phyloP scores from a whole-genome alignment of 495 filamentous ascomycete species.

The Neurospora discreta region DNA sequence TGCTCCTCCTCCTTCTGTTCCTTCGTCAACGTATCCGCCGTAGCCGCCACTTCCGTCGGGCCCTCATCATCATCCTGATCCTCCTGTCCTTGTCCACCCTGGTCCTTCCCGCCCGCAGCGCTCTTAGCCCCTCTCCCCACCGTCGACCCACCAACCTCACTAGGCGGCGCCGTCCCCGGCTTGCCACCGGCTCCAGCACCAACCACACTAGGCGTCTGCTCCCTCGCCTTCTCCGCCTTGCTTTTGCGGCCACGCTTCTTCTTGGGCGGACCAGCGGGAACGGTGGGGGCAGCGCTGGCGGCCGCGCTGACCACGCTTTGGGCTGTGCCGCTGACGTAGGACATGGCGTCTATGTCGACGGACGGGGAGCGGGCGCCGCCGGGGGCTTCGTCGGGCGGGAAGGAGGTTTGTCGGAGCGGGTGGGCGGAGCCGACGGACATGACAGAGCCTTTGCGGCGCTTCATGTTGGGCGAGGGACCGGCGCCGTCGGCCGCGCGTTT shows the following conservation, averaged over 20 bases:
- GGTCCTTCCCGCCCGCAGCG: conserved; percentile 2
- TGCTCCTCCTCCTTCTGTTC: conserved; percentile 63
- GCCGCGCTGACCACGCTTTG: conserved; percentile 43
- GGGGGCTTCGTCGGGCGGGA: conserved; percentile 50
- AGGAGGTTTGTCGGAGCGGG: conserved; percentile 82
- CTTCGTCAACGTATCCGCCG: conserved; percentile 49
- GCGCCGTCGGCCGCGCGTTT: conserved; percentile 44
- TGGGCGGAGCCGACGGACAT: conserved; percentile 49
- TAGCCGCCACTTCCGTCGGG: conserved; percentile 54
- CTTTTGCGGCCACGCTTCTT: conserved; percentile 57
- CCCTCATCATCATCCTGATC: conserved; percentile 57
- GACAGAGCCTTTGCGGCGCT: conserved; percentile 55
- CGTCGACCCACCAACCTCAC: conserved; percentile 24
- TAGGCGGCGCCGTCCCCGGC: conserved; percentile 28
- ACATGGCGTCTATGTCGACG: conserved; percentile 50
- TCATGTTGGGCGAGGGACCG: conserved; percentile 33
- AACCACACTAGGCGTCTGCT: conserved; percentile 35
- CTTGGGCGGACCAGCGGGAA: conserved; percentile 17
- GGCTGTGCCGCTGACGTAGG: conserved; percentile 48
- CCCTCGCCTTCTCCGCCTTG: conserved; percentile 45
- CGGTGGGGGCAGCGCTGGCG: neutral
- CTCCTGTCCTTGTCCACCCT: conserved; percentile 23
- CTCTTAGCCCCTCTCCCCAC: conserved; percentile 21
- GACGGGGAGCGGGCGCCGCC: conserved; percentile 51
- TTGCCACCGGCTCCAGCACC: conserved; percentile 16